These are phyloP conservation scores for Lunularia cruciata DNA, from an alignment of 225 moss, liverwort and hornwort genomes.

Conservation along the genomic window DNA sequence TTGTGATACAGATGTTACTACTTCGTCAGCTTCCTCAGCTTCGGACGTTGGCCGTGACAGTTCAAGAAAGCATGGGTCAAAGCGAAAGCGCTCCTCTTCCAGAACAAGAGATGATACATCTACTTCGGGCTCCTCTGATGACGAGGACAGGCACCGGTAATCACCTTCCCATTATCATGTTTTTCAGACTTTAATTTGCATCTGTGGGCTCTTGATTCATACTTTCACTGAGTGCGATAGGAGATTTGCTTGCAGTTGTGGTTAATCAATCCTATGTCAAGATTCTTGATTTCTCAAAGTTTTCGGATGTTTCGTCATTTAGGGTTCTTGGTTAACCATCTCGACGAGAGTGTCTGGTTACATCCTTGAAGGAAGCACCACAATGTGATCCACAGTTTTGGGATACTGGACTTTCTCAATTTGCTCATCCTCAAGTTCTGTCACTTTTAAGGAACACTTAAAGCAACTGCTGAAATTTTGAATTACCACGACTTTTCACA, in stretches of 20 bases:
- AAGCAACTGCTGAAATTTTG: background rate
- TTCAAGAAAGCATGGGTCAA: conserved; percentile 27
- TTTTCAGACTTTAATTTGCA: no score
- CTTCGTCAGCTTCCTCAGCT: conserved; percentile 5
- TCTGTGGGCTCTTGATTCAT: no score
- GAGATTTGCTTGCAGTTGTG: background rate
- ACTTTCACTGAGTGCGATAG: background rate
- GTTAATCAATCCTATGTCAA: background rate
- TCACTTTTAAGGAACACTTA: background rate
- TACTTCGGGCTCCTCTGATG: conserved; percentile 33
- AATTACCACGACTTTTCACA: background rate
- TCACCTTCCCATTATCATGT: background rate
- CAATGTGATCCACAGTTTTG: no score
- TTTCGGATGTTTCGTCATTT: background rate
- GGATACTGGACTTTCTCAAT: no score
- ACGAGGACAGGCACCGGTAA: conserved; percentile 36
- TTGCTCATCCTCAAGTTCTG: background rate
- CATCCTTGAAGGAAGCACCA: no score
- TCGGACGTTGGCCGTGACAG: conserved; percentile 12
- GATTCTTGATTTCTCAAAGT: background rate
- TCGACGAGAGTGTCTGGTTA: background rate
- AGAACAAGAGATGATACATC: conserved; percentile 2
- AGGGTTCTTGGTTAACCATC: background rate
- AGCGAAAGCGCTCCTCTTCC: conserved; percentile 38
- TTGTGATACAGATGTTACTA: conserved; percentile 21